phyloP scores from a whole-genome alignment of 2,329 filamentous ascomycete genomes.

The Aspergillus sp. region DNA sequence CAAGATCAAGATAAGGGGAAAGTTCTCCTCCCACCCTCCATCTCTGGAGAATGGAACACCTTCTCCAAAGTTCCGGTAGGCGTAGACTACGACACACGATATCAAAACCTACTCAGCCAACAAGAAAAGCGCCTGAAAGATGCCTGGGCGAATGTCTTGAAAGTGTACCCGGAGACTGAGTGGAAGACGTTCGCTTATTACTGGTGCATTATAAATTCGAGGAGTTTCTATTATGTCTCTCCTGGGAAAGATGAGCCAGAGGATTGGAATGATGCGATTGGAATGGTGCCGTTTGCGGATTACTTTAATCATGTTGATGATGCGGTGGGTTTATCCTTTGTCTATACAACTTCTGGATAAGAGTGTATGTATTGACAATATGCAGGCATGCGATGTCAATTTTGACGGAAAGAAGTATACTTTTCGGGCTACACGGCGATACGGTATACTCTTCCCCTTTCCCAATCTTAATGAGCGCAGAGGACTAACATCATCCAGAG shows the following conservation, averaged over 20 bases:
- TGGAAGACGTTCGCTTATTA: conserved; percentile 52
- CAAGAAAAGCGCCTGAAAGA: conserved; percentile 57
- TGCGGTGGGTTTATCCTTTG: conserved; percentile 27
- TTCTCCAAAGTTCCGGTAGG: conserved; percentile 24
- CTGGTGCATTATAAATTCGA: conserved; percentile 61
- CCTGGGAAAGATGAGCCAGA: conserved; percentile 35
- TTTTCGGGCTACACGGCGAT: conserved; percentile 27
- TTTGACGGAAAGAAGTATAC: conserved; percentile 31
- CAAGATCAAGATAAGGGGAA: neutral
- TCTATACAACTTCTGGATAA: neutral
- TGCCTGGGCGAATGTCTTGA: conserved; percentile 52
- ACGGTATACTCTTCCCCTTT: conserved; percentile 23
- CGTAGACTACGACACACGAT: conserved; percentile 31
- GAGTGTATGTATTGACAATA: neutral
- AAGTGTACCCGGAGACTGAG: conserved; percentile 42
- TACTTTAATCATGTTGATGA: conserved; percentile 46
- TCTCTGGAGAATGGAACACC: conserved; percentile 40
- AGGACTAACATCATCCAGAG: conserved; percentile 23
- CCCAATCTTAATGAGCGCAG: neutral
- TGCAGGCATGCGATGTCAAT: conserved; percentile 30
- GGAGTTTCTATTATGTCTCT: conserved; percentile 60
- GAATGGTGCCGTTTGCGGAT: conserved; percentile 44
- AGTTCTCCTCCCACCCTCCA: conserved; percentile 35
- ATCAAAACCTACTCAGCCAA: conserved; percentile 43
- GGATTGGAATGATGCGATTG: conserved; percentile 43